phyloP scores from a whole-genome alignment of 495 filamentous ascomycete genomes.

The Cudoniella acicularis region DNA sequence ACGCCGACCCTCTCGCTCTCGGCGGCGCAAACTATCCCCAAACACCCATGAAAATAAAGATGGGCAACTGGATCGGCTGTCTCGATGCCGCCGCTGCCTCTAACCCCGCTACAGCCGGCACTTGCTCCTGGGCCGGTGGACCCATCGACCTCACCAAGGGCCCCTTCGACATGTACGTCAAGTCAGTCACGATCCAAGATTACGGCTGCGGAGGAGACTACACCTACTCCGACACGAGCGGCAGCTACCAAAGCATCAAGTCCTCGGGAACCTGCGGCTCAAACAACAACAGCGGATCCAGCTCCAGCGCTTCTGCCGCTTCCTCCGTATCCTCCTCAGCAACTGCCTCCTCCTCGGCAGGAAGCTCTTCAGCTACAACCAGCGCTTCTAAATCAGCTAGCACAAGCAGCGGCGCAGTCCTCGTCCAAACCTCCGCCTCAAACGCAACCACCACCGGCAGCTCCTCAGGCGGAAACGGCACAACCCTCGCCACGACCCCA shows the following conservation, averaged over 20 bases:
- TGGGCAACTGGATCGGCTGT: conserved; percentile 67
- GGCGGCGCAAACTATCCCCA: conserved; percentile 76
- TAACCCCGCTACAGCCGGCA: conserved; percentile 65
- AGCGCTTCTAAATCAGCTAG: background rate
- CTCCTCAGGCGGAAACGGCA: background rate
- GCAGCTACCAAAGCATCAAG: conserved; percentile 75
- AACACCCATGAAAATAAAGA: conserved; percentile 81
- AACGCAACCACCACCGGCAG: background rate
- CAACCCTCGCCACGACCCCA: conserved; percentile 1
- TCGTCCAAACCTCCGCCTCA: background rate
- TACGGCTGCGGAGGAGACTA: conserved; percentile 85
- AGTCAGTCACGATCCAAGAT: conserved; percentile 72
- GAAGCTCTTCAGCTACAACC: background rate
- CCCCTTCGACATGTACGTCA: conserved; percentile 82
- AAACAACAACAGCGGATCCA: background rate
- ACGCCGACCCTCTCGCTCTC: conserved; percentile 46
- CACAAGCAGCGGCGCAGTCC: no score
- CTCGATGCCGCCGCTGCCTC: conserved; percentile 53
- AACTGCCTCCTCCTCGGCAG: background rate
- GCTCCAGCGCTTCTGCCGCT: background rate
- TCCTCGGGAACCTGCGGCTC: conserved; percentile 4
- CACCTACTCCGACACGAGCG: conserved; percentile 69
- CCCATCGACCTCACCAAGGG: conserved; percentile 72
- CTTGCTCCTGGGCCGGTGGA: conserved; percentile 85
- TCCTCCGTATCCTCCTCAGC: background rate